Conservation (phyloP, 2,329 filamentous ascomycete genomes). For the Monilinia vaccinii-corymbosi region DNA sequence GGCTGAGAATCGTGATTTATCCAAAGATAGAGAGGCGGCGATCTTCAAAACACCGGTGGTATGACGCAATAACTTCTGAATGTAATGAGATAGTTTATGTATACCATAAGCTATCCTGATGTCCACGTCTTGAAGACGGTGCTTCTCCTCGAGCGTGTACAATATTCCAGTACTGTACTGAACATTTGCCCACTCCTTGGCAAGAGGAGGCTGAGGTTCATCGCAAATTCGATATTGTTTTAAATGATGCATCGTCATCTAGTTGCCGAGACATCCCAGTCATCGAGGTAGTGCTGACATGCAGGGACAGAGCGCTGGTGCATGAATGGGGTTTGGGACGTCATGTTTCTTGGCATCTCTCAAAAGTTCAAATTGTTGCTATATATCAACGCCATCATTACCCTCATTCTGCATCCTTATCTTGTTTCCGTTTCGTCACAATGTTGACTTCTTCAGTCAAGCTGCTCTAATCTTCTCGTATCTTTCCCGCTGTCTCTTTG, state of each 20-base stretch:
- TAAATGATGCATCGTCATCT: neutral
- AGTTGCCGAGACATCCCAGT: neutral
- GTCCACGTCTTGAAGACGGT: neutral
- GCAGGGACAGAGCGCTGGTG: neutral
- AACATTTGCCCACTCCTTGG: neutral
- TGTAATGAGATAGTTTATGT: neutral
- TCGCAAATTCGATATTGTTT: neutral
- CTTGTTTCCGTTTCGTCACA: neutral
- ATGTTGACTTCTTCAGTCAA: neutral
- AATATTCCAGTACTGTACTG: neutral
- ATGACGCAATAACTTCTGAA: neutral
- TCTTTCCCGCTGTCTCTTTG: conserved; percentile 35
- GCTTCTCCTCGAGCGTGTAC: neutral
- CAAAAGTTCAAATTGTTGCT: neutral
- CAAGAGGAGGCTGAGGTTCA: neutral
- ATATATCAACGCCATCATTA: conserved; percentile 2
- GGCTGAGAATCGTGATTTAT: neutral
- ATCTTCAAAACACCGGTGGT: neutral
- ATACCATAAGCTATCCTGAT: neutral
- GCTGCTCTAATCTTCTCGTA: neutral
- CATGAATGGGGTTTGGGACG: neutral
- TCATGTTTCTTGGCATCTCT: conserved; percentile 1
- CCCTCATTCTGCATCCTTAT: neutral
- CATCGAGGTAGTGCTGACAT: conserved; percentile 1
- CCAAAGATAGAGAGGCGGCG: neutral